These are phyloP conservation scores for Mallotus nudiflorus DNA, from an alignment of 345 rosid genomes.

Conservation along the genomic window DNA sequence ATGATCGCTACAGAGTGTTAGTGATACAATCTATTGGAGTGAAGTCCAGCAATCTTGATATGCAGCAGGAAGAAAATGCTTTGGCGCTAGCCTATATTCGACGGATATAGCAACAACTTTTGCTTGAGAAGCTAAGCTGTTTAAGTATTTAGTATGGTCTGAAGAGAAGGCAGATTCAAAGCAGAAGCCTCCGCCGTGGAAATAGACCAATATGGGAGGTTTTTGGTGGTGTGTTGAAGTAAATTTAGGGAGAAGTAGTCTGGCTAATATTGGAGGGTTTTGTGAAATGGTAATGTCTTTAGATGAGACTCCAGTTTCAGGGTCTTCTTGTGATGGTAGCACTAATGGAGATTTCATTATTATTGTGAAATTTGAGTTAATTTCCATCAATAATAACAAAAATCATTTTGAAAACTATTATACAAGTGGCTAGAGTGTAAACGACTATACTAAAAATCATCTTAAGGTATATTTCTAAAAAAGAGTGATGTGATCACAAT, in stretches of 20 bases:
- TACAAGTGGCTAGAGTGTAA: no score
- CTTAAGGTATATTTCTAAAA: no score
- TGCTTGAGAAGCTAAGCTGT: conserved; percentile 28
- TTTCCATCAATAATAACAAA: no score
- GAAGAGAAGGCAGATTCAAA: conserved; percentile 39
- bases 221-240: conserved; percentile 22
- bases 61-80: conserved; percentile 35
- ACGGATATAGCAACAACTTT: conserved; percentile 38
- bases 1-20: no score
- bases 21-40: conserved; percentile 44
- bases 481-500: no score
- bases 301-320: conserved; percentile 39
- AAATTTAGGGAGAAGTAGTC: conserved; percentile 40
- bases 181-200: conserved; percentile 51
- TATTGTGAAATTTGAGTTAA: no score
- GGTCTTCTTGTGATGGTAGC: conserved; percentile 22
- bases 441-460: no score
- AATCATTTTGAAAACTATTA: no score
- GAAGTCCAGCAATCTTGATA: conserved; percentile 50
- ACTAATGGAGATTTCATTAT: conserved; percentile 32
- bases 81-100: conserved; percentile 51
- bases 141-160: conserved; percentile 20
- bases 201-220: conserved; percentile 42
- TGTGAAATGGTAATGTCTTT: conserved; percentile 27
- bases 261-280: conserved; percentile 32